Evolutionary conservation across 2,329 filamentous ascomycete species (phyloP), one percentile per base, ranked within the genome.

Genomic region (Juglanconis oblonga): DNA sequence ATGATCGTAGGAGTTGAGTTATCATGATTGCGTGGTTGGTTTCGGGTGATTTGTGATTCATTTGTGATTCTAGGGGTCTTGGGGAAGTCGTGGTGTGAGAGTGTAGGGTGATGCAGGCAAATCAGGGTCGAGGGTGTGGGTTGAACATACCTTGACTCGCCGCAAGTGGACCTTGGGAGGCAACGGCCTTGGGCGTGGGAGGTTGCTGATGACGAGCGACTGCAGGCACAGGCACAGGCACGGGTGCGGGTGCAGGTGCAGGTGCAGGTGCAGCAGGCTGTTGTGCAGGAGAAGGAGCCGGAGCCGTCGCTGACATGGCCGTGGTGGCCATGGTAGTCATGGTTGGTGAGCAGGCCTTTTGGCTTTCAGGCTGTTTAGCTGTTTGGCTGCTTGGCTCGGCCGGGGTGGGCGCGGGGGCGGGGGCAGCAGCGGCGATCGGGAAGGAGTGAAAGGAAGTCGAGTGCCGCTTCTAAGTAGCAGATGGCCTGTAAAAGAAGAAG

Each of bases 91-190:
- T 52, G 45, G 45, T 11, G 24, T 31, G 45, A 14, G 42, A 45
- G 42, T 11, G 17, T 24, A 47, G 51, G 61, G 13, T 56, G 51
- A 55, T 55, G 52, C 57, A 64, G 60, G 51, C 58, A 56, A 64
- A 64, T 63, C n/a, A 64, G 52, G 60, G n/a, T n/a, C n/a, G n/a
- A n/a, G 61, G 53, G 56, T 66, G 62, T 48, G 66, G 69, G 51
- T 64, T 61, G 57, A 65, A 65, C 61, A 68, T 72, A 73, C 71
- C 71, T 71, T 48, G 45, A 48, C 45, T 29, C 17, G 45, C 17
- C 31, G 8, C 45, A 32, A 32, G 55, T 42, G 58, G 42, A 24
- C 31, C 33, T 51, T 51, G 32, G 32, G 36, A 40, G 49, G 49
- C 13, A 24, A 40, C 31, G 32, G 13, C 36, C 44, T 45, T 44